Percentiles rank a stretch among this genome's conserved stretches.
Evolutionary conservation across 371 early-diverging fungal species (phyloP).

Genomic region (Lichtheimia hyalospora): DNA sequence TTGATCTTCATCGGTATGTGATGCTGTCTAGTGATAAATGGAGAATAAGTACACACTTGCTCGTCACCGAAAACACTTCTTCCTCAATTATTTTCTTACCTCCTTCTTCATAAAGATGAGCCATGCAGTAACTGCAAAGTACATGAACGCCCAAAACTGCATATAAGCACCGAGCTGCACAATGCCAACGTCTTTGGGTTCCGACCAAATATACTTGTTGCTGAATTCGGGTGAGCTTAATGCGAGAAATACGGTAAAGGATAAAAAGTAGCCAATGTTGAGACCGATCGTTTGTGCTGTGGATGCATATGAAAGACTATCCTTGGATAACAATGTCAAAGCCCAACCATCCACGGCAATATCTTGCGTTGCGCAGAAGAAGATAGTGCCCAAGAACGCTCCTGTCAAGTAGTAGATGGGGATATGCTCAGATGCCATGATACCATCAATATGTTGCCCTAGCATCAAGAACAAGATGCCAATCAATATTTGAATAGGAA

Average conservation of each 20-base stretch:
- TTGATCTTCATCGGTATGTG: conserved; percentile 43
- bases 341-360: conserved; percentile 99
- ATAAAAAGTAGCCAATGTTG: conserved; percentile 93
- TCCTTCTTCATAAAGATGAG: conserved; percentile 81
- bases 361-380: conserved; percentile 97
- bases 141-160: conserved; percentile 90
- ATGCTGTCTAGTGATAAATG: neutral
- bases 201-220: conserved; percentile 85
- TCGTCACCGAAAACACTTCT: neutral
- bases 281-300: conserved; percentile 97
- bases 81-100: conserved; percentile 22
- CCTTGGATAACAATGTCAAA: conserved; percentile 85
- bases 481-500: conserved; percentile 91
- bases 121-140: conserved; percentile 82
- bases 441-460: conserved; percentile 72
- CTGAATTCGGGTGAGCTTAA: conserved; percentile 93
- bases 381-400: conserved; percentile 78
- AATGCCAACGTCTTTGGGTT: conserved; percentile 72
- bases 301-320: conserved; percentile 86
- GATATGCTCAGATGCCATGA: conserved; percentile 63
- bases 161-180: conserved; percentile 84
- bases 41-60: neutral
- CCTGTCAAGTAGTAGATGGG: conserved; percentile 68
- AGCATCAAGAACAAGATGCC: conserved; percentile 78
- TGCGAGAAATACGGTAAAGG: conserved; percentile 95